A percentile compares a stretch with the other conserved stretches of the same genome.
Evolutionary conservation across 345 rosid species (phyloP).

Genomic region (Rhizophora apiculata): DNA sequence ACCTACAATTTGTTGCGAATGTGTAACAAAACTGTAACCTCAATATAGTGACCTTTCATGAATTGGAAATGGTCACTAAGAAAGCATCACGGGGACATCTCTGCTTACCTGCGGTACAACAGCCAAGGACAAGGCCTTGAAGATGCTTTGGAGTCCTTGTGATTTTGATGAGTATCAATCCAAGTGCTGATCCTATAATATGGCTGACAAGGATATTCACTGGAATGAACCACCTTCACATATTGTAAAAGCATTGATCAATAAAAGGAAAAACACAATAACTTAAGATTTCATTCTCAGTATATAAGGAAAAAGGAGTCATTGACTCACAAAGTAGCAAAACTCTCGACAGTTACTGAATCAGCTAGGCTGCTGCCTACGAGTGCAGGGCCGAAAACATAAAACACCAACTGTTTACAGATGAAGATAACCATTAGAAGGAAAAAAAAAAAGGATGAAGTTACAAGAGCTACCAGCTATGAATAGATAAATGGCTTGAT

Average conservation of each 20-base stretch:
- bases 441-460: too few relatives aligned
- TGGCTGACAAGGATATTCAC: constrained; percentile 25
- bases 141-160: constrained; percentile 24
- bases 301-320: background rate
- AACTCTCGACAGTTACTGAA: constrained; percentile 34
- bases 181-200: constrained; percentile 27
- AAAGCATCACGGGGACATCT: background rate
- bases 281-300: background rate
- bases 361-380: constrained; percentile 34
- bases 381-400: constrained; percentile 38
- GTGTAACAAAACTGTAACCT: too few relatives aligned
- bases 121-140: constrained; percentile 27
- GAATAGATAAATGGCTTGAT: too few relatives aligned
- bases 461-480: too few relatives aligned
- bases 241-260: too few relatives aligned
- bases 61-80: constrained; percentile 29
- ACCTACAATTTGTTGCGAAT: too few relatives aligned
- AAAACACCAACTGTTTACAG: constrained; percentile 33
- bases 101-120: constrained; percentile 28
- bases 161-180: constrained; percentile 22
- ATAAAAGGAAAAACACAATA: background rate
- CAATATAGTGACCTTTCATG: constrained; percentile 33
- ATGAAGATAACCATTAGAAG: too few relatives aligned
- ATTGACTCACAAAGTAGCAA: constrained; percentile 31
- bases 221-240: constrained; percentile 34